These are phyloP conservation scores for Flaveria bidentis DNA, from an alignment of 129 eudicot species.

Conservation along the genomic window DNA sequence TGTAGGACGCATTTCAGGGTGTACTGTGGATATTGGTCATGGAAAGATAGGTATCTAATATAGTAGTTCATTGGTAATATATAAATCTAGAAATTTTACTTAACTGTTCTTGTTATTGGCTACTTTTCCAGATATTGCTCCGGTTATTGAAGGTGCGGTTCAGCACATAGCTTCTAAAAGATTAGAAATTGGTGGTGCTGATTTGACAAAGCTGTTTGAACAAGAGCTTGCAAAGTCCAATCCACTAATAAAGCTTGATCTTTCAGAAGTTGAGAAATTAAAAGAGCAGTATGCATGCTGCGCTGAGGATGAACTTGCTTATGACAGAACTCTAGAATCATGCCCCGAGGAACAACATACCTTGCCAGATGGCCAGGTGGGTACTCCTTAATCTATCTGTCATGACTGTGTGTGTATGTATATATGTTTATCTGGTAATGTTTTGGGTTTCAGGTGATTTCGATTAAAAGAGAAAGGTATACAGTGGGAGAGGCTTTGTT, in stretches of 20 bases:
- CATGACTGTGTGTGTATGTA: background rate
- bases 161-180: slow-evolving; percentile 97
- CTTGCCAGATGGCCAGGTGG: slow-evolving; percentile 98
- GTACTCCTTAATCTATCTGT: background rate
- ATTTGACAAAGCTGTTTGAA: slow-evolving; percentile 74
- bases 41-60: slow-evolving; percentile 72
- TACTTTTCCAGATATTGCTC: slow-evolving; percentile 78
- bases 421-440: background rate
- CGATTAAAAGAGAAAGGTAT: slow-evolving; percentile 71
- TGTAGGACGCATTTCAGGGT: slow-evolving; percentile 95
- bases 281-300: slow-evolving; percentile 86
- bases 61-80: background rate
- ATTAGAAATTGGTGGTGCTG: slow-evolving; percentile 87
- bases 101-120: background rate
- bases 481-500: slow-evolving; percentile 97
- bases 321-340: slow-evolving; percentile 50
- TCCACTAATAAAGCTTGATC: slow-evolving; percentile 54
- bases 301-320: slow-evolving; percentile 88
- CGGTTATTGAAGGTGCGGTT: slow-evolving; percentile 99
- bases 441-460: slow-evolving; percentile 61
- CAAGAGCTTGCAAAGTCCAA: slow-evolving; percentile 83
- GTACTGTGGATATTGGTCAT: slow-evolving; percentile 95
- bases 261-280: slow-evolving; percentile 69
- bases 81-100: background rate
- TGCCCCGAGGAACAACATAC: slow-evolving; percentile 86